Percentiles rank a stretch among this genome's conserved stretches.
phyloP scores from a whole-genome alignment of 2,329 filamentous ascomycete genomes.

The Diaporthe amygdali region DNA sequence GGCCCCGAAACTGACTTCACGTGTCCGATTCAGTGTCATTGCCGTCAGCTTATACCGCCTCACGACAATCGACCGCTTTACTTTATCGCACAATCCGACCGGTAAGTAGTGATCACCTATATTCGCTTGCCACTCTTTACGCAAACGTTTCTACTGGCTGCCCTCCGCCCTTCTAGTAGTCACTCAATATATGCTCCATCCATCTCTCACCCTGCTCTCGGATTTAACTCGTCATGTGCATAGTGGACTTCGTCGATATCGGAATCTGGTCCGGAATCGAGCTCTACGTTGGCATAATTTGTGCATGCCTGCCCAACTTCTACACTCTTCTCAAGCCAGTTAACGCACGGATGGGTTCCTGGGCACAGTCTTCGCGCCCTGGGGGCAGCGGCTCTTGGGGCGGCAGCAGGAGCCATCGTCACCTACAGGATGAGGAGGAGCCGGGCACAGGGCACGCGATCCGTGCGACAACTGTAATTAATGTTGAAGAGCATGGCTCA shows the following conservation, averaged over 20 bases:
- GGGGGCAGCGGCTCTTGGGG: not conserved
- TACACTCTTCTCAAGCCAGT: constrained; percentile 5
- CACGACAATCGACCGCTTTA: not conserved
- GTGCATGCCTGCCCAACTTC: constrained; percentile 17
- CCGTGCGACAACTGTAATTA: constrained; percentile 10
- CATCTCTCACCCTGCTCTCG: not conserved
- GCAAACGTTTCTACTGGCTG: not conserved
- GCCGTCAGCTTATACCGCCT: constrained; percentile 12
- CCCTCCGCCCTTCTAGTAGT: not conserved
- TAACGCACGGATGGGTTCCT: constrained; percentile 6
- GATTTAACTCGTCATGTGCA: not conserved
- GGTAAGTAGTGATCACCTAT: not conserved
- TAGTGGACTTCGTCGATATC: constrained; percentile 3
- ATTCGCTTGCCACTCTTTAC: not conserved
- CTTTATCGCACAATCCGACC: constrained; percentile 7
- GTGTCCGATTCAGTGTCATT: not conserved
- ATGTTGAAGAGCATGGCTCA: constrained; percentile 1
- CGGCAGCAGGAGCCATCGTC: not conserved
- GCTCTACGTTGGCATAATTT: constrained; percentile 16
- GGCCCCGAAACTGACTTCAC: not conserved
- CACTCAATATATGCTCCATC: no score
- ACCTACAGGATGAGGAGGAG: not conserved
- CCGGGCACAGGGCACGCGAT: not conserved
- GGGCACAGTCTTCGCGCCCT: not conserved
- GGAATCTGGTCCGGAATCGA: constrained; percentile 12